Conservation (phyloP, 352 stramenopile genomes). For the Globisporangium okanoganense region DNA sequence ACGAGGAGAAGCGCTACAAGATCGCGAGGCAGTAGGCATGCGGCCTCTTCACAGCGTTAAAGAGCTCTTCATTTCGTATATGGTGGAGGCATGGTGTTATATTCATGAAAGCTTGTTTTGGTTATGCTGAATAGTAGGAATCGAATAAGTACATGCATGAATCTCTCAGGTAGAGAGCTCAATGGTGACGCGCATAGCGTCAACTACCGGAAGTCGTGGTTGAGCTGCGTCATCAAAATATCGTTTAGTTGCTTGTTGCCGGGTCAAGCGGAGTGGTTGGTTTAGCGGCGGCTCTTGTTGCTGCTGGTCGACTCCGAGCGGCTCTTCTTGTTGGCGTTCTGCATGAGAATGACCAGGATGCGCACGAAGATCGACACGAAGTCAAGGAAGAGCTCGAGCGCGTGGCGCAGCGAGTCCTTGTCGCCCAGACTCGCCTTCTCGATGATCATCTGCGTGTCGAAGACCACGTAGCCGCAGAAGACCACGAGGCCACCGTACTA, state of each 20-base stretch:
- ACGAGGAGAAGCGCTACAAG: conserved; percentile 64
- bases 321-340: conserved; percentile 62
- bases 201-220: background rate
- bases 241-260: background rate
- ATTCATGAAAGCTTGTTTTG: conserved; percentile 1
- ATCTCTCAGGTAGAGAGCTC: background rate
- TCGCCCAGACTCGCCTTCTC: conserved; percentile 78
- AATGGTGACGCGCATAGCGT: background rate
- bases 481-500: conserved; percentile 82
- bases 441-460: conserved; percentile 92
- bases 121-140: background rate
- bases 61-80: no score
- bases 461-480: conserved; percentile 89
- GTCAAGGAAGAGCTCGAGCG: conserved; percentile 86
- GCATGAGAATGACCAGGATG: conserved; percentile 76
- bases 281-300: conserved; percentile 30
- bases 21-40: conserved; percentile 4
- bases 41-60: background rate
- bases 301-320: conserved; percentile 22
- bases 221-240: background rate
- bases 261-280: background rate
- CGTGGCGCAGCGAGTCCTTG: conserved; percentile 82
- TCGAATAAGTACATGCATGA: background rate
- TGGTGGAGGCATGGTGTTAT: no score
- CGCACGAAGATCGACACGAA: conserved; percentile 88